A percentile compares a stretch with the other conserved stretches of the same genome.
Evolutionary conservation across 331 rosid genomes (phyloP).

Genomic region (Dryas integrifolia): DNA sequence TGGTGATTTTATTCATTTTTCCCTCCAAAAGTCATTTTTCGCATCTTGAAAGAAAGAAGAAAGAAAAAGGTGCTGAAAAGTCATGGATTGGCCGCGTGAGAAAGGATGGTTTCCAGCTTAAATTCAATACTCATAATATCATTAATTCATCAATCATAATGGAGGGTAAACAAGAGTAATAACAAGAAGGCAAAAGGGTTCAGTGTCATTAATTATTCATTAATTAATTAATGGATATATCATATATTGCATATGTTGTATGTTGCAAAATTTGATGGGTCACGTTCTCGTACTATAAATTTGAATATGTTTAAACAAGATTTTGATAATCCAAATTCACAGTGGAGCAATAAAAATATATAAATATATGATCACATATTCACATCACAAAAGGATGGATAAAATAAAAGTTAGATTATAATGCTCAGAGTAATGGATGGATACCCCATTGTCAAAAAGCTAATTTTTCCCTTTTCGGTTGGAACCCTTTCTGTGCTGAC

Average conservation of each 20-base stretch:
- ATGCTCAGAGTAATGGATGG: not conserved
- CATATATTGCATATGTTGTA: too few species aligned
- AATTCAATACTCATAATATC: not conserved
- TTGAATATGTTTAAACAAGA: too few species aligned
- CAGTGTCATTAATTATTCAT: too few species aligned
- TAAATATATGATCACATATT: not conserved
- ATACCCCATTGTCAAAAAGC: constrained; percentile 13
- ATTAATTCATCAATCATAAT: too few species aligned
- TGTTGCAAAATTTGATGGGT: too few species aligned
- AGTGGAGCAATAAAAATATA: too few species aligned
- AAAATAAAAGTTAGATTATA: not conserved
- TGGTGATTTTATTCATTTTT: constrained; percentile 2
- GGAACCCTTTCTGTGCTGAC: not conserved
- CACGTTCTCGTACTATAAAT: too few species aligned
- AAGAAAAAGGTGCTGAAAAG: constrained; percentile 23
- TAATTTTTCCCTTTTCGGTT: not conserved
- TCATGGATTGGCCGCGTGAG: constrained; percentile 18
- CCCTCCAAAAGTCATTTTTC: constrained; percentile 29
- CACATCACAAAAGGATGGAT: not conserved
- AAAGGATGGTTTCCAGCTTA: not conserved
- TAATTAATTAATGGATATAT: too few species aligned
- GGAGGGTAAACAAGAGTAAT: not conserved
- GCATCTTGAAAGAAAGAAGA: constrained; percentile 12
- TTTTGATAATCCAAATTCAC: too few species aligned
- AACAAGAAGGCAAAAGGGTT: not conserved